Evolutionary conservation across 495 filamentous ascomycete species (phyloP), one percentile per base, ranked within the genome.

Genomic region (Xanthoparmelia taractica): DNA sequence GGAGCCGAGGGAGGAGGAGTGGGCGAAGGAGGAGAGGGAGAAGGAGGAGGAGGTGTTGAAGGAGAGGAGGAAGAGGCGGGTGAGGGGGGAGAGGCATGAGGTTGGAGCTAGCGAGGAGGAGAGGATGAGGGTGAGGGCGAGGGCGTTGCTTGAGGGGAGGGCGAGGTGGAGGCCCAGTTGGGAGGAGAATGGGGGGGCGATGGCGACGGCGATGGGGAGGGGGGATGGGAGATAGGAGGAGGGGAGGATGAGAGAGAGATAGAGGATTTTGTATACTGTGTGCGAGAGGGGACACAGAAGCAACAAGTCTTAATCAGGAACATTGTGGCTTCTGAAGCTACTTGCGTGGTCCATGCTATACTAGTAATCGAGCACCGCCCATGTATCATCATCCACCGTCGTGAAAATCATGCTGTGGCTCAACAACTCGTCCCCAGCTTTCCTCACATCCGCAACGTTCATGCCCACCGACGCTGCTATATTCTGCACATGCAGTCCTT

Each of bases 311-410:
- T 13, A n/a, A 18, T 15, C 31, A 54, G 27, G 11, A 23, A 37
- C 40, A 20, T 25, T n/a, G n/a, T 37, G 33, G 45, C 45, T 48
- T 10, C n/a, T 7, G 8, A 52, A 18, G 27, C 27, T 52, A 52
- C 25, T 27, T 11, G 48, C 20, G 20, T n/a, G 20, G 8, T 27
- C 15, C 11, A 50, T n/a, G 45, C 38, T 15, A 2, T 18, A 0
- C 29, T 27, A 87, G 60, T 79, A 83, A 31, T 90, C 86, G 40
- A 92, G 75, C 63, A 90, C 74, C 34, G 87, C 87, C 82, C 86
- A 92, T 0, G 88, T 92, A 61, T 80, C 73, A 67, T 98, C 94
- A 76, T 97, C 92, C 33, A 92, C 77, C 15, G 95, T 98, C 58
- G 92, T 91, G 74, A 91, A 98, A 58, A 95, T 89, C 69, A 90